A percentile compares a stretch with the other conserved stretches of the same genome.
Conservation (phyloP, 2,329 filamentous ascomycete species). For the Alternaria arborescens region DNA sequence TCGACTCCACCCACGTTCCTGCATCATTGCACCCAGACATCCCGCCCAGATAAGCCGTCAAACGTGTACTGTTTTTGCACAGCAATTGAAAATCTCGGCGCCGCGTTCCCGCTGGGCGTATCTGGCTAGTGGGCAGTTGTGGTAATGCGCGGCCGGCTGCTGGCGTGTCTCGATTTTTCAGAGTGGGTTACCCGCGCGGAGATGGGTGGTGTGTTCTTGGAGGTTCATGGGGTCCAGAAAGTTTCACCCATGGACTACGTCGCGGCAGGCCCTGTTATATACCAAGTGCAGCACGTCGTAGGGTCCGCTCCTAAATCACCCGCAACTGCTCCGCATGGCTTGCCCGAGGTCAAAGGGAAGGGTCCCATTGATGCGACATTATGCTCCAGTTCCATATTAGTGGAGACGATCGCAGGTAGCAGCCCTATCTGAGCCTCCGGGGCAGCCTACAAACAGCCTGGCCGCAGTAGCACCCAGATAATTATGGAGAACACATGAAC, state of each 20-base stretch:
- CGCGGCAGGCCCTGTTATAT: constrained; percentile 38
- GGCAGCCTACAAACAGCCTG: not conserved
- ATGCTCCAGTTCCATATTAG: constrained; percentile 10
- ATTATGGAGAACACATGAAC: not conserved
- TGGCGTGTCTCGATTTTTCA: constrained; percentile 26
- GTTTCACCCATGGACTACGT: constrained; percentile 7
- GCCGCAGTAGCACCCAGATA: not conserved
- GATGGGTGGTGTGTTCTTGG: constrained; percentile 22
- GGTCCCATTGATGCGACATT: constrained; percentile 6
- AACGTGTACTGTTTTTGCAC: constrained; percentile 27
- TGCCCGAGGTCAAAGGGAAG: constrained; percentile 33
- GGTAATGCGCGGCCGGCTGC: constrained; percentile 37
- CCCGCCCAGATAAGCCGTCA: constrained; percentile 40
- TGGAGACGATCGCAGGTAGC: constrained; percentile 1
- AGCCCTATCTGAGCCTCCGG: not conserved
- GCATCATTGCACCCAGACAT: constrained; percentile 32
- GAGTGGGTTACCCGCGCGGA: constrained; percentile 27
- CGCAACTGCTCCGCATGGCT: constrained; percentile 35
- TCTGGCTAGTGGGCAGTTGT: constrained; percentile 25
- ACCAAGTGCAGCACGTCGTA: constrained; percentile 24
- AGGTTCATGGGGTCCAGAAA: constrained; percentile 27
- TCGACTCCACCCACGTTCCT: constrained; percentile 34
- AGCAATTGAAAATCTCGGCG: constrained; percentile 37
- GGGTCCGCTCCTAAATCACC: constrained; percentile 36
- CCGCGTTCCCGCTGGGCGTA: constrained; percentile 20